A percentile compares a stretch with the other conserved stretches of the same genome.
Evolutionary conservation across 345 rosid species (phyloP).

Genomic region (Murraya koenigii): DNA sequence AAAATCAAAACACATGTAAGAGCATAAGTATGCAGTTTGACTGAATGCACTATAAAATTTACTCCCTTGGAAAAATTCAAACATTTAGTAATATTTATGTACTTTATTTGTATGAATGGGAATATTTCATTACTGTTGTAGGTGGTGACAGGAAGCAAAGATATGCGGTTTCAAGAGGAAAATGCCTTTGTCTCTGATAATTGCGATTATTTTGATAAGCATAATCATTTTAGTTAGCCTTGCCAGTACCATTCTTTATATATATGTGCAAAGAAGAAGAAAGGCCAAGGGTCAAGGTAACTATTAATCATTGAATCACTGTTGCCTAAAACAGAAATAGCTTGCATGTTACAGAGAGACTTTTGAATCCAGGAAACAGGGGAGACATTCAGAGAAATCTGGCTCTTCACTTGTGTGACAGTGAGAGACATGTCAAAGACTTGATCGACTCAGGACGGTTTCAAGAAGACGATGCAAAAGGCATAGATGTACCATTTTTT

Average conservation of each 20-base stretch:
- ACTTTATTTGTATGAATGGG: not conserved
- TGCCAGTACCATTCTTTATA: slow-evolving; percentile 30
- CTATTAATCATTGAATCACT: not conserved
- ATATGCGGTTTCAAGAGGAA: not conserved
- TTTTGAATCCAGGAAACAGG: slow-evolving; percentile 28
- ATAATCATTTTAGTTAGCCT: slow-evolving; percentile 27
- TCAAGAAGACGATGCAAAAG: slow-evolving; percentile 44
- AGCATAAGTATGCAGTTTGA: not conserved
- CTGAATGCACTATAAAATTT: not conserved
- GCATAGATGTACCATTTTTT: slow-evolving; percentile 53
- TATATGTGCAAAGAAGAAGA: slow-evolving; percentile 44
- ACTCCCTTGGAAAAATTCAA: not conserved
- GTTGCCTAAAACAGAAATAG: not conserved
- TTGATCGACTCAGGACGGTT: slow-evolving; percentile 46
- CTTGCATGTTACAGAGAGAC: not conserved
- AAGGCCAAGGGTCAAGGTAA: slow-evolving; percentile 36
- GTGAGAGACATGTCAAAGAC: slow-evolving; percentile 49
- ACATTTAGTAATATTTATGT: not conserved
- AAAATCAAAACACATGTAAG: not conserved
- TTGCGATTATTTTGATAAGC: slow-evolving; percentile 36
- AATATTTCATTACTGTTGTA: not conserved
- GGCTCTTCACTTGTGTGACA: slow-evolving; percentile 36
- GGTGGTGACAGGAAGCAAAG: not conserved
- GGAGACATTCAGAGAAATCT: slow-evolving; percentile 24
- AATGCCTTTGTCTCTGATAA: slow-evolving; percentile 28